A percentile compares a stretch with the other conserved stretches of the same genome.
phyloP scores from a whole-genome alignment of 345 rosid genomes.

The Tarenaya hassleriana region DNA sequence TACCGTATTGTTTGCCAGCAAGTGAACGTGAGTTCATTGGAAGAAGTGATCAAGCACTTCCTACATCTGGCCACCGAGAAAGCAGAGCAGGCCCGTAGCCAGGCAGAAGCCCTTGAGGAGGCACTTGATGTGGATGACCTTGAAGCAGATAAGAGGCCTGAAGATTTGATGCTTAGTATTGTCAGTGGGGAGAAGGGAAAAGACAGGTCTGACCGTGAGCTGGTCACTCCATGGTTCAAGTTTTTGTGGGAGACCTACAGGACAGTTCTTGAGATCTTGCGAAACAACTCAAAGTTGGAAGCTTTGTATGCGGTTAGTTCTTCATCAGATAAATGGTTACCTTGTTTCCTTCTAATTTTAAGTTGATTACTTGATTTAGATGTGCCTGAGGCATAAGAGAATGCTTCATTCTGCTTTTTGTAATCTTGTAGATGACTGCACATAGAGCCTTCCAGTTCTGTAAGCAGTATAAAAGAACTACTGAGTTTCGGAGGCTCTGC shows the following conservation, averaged over 20 bases:
- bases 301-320: slow-evolving; percentile 87
- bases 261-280: slow-evolving; percentile 89
- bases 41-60: slow-evolving; percentile 97
- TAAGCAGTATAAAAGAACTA: slow-evolving; percentile 88
- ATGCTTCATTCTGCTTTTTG: not conserved
- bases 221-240: slow-evolving; percentile 99
- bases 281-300: slow-evolving; percentile 97
- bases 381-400: not conserved
- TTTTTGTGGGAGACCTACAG: slow-evolving; percentile 99
- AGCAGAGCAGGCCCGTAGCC: slow-evolving; percentile 95
- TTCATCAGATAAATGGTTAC: not conserved
- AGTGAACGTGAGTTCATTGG: slow-evolving; percentile 91
- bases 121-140: slow-evolving; percentile 99
- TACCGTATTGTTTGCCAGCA: slow-evolving; percentile 93
- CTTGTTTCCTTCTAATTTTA: not conserved
- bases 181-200: slow-evolving; percentile 99
- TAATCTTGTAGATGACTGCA: slow-evolving; percentile 79
- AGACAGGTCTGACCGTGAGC: slow-evolving; percentile 95
- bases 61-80: slow-evolving; percentile 91
- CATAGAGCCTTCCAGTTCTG: slow-evolving; percentile 97
- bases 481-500: slow-evolving; percentile 91
- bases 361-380: slow-evolving; percentile 8
- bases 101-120: slow-evolving; percentile 90
- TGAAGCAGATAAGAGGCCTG: slow-evolving; percentile 96
- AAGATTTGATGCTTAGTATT: slow-evolving; percentile 93